phyloP scores from a whole-genome alignment of 768 basidiomycete genomes.

The Wakefieldia striispora region DNA sequence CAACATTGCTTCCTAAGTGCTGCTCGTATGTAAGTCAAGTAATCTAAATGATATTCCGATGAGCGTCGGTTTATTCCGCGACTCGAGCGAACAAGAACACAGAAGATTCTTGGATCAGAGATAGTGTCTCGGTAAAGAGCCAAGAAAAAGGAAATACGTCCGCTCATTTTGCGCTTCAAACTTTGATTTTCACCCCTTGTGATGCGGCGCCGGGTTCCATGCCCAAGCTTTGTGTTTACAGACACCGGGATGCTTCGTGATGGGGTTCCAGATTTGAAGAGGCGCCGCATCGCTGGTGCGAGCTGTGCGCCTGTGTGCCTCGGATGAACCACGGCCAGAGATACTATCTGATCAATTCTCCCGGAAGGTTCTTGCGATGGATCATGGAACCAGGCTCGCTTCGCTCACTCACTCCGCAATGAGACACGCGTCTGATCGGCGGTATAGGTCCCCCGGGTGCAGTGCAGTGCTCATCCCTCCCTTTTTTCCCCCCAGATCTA shows the following conservation, averaged over 20 bases:
- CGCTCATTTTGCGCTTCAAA: slow-evolving; percentile 10
- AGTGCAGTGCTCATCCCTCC: neutral
- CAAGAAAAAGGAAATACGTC: neutral
- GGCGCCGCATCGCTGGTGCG: neutral
- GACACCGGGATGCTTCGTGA: slow-evolving; percentile 12
- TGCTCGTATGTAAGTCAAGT: neutral
- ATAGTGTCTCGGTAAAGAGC: slow-evolving; percentile 11
- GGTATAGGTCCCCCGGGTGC: slow-evolving; percentile 5
- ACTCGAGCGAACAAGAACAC: slow-evolving; percentile 10
- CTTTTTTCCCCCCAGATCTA: slow-evolving; percentile 30
- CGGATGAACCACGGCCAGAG: neutral
- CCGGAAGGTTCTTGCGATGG: slow-evolving; percentile 8
- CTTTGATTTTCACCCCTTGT: slow-evolving; percentile 23
- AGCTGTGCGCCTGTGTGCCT: slow-evolving; percentile 3
- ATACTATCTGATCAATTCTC: slow-evolving; percentile 5
- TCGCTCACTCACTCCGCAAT: slow-evolving; percentile 13
- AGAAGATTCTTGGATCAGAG: slow-evolving; percentile 1
- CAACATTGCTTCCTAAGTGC: slow-evolving; percentile 1
- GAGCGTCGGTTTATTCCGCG: slow-evolving; percentile 15
- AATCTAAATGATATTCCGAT: slow-evolving; percentile 7
- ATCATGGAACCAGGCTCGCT: slow-evolving; percentile 15
- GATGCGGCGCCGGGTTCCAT: neutral
- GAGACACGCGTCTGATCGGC: slow-evolving; percentile 22
- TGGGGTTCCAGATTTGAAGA: neutral
- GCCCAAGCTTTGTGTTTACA: slow-evolving; percentile 3